Evolutionary conservation across 1,139 yeast genomes (phyloP).

Genomic region (Suhomyces taliae): DNA sequence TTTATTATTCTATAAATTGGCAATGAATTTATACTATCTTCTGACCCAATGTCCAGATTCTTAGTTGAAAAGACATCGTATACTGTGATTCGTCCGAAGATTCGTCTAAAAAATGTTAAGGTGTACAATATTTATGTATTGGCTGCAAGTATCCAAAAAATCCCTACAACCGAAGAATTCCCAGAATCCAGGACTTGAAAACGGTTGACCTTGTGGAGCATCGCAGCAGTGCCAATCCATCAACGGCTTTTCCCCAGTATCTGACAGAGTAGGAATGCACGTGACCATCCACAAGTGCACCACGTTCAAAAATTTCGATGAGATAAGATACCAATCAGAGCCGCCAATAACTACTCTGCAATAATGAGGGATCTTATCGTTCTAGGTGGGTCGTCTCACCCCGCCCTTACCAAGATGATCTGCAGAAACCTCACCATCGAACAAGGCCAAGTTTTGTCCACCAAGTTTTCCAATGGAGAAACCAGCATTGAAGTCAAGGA

Average conservation of each 20-base stretch:
- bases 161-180: too few relatives aligned
- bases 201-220: too few relatives aligned
- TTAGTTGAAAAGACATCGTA: too few relatives aligned
- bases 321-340: background rate
- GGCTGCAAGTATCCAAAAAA: too few relatives aligned
- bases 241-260: background rate
- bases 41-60: too few relatives aligned
- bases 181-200: too few relatives aligned
- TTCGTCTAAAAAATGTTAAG: too few relatives aligned
- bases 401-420: constrained; percentile 58
- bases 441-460: constrained; percentile 55
- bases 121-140: too few relatives aligned
- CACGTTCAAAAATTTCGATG: constrained; percentile 8
- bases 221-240: too few relatives aligned
- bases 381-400: constrained; percentile 76
- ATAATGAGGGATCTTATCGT: constrained; percentile 74
- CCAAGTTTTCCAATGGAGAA: constrained; percentile 80
- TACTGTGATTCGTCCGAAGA: too few relatives aligned
- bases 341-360: background rate
- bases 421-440: constrained; percentile 64
- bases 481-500: constrained; percentile 81
- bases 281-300: background rate
- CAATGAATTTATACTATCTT: too few relatives aligned
- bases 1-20: too few relatives aligned
- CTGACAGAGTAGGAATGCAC: background rate